Base-by-base conservation (phyloP, 257 asterid genomes). In the Solanum neorickii region DNA sequence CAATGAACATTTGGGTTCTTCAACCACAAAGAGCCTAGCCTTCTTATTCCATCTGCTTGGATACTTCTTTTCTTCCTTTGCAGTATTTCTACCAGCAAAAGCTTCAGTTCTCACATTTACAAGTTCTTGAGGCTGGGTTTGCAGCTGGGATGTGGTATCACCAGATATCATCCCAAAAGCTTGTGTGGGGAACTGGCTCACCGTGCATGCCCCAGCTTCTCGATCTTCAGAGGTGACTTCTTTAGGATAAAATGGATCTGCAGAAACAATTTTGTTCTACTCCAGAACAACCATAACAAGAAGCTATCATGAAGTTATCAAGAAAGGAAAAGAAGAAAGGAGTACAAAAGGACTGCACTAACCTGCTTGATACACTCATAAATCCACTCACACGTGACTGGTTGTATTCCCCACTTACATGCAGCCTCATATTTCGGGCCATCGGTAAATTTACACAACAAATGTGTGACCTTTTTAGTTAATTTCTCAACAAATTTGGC, bases 381-480 rank as follows among this genome's bases (percentile, higher is more conserved):
- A 59, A 97, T 91, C 99, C 99, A 97, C 88, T 97, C 98, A 84
- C 94, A 93, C 65, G 98, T 92, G 88, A 92, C 98, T 83, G 92
- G 87, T 69, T 90, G 94, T 83, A 94, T 92, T 83, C 98, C 98
- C 94, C 94, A 93, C 90, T 91, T 92, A 91, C 96, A 89, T 86
- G 99, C 97, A 88, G 95, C 95, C 90, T 92, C 95, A 44, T 92
- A 96, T 89, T 97, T 97, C 21, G 93, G 94, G 89, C 99, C 99
- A 89, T 88, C 85, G 46, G 96, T 87, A 85, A 93, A 96, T 93
- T 97, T 94, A 88, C 97, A 93, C 83, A 97, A 87, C 68, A 97
- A 90, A 93, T 97, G 99, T 41, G 96, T 94, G 88, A 90, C 98
- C 86, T 89, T 97, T 91, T 91, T 93, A 68, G 94, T 95, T 85